Evolutionary conservation across 805 yeast species (phyloP), one percentile per base, ranked within the genome.

Genomic region (Candida methanosorbosa): DNA sequence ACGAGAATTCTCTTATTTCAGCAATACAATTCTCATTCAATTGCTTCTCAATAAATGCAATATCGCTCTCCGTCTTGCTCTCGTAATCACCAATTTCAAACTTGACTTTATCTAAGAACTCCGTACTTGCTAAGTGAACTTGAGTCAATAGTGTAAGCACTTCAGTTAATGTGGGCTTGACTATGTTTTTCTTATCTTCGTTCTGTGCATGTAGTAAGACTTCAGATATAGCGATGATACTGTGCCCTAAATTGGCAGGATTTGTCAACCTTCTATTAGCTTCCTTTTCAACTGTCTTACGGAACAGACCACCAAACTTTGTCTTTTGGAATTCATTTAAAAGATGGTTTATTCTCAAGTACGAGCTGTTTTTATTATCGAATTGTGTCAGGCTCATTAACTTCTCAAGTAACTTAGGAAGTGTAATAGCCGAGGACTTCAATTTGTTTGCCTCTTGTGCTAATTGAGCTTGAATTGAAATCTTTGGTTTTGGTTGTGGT

Each of bases 191-290:
- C 37, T 72, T 73, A 41, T 75, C 82, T 46, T 78, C 82, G 29
- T 68, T 72, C 13, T 69, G 59, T 1, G 84, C 70, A 43, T 68
- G 72, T 5, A 75, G 55, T 15, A 78, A 59, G 36, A 80, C 59
- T 33, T 78, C 67, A 3, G 84, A 59, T 11, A 81, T 52, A 2
- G 82, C 66, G 33, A 80, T 69, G 15, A 80, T 72, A 0, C 84
- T 72, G 48, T 79, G 76, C 5, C 83, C 83, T 36, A 69, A 63
- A 34, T 66, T 61, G 5, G 61, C 71, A 1, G 84, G 76, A 34
- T 77, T 67, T n/a, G 76, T 66, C 2, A 78, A 65, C 25, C 85
- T 57, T 17, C 72, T 66, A 39, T 75, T 75, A 1, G 85, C 71
- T 42, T 78, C 85, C 45, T 73, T 58, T 34, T 60, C 55, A 20